A percentile compares a stretch with the other conserved stretches of the same genome.
phyloP scores from a whole-genome alignment of 768 basidiomycete genomes.

The Leccinellum rugosiceps region DNA sequence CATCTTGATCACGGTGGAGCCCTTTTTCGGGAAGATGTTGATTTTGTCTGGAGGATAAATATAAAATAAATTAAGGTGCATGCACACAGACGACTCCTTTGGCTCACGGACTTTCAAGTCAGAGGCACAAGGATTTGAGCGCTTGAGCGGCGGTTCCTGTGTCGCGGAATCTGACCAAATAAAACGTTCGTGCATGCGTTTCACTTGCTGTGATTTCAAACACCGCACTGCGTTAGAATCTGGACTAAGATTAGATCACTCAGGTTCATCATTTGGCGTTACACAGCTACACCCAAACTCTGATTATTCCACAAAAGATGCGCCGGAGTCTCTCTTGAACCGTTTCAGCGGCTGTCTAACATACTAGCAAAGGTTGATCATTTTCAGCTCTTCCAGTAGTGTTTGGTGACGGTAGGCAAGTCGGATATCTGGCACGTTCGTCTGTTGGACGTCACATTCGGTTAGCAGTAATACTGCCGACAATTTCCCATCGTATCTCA shows the following conservation, averaged over 20 bases:
- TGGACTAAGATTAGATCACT: background rate
- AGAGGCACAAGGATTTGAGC: background rate
- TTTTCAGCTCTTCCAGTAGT: slow-evolving; percentile 76
- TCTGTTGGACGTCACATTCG: slow-evolving; percentile 43
- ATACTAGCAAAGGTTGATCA: slow-evolving; percentile 44
- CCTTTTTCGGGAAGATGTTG: background rate
- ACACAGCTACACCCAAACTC: background rate
- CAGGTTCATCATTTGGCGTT: background rate
- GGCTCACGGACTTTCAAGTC: background rate
- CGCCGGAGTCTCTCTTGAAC: background rate
- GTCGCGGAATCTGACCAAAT: background rate
- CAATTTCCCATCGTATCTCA: slow-evolving; percentile 26
- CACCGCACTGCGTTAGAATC: background rate
- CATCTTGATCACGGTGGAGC: background rate
- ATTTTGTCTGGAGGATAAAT: background rate
- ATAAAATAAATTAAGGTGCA: background rate
- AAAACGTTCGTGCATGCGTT: background rate
- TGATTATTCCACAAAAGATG: background rate
- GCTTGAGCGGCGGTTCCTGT: background rate
- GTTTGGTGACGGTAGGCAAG: slow-evolving; percentile 91
- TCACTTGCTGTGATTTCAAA: background rate
- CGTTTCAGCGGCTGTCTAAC: background rate
- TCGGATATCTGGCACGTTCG: slow-evolving; percentile 94
- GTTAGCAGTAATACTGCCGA: slow-evolving; percentile 3
- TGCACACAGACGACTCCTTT: background rate